These are phyloP conservation scores for Pseudonitzschia delicatissima DNA, from an alignment of 108 stramenopile genomes.

Conservation along the genomic window DNA sequence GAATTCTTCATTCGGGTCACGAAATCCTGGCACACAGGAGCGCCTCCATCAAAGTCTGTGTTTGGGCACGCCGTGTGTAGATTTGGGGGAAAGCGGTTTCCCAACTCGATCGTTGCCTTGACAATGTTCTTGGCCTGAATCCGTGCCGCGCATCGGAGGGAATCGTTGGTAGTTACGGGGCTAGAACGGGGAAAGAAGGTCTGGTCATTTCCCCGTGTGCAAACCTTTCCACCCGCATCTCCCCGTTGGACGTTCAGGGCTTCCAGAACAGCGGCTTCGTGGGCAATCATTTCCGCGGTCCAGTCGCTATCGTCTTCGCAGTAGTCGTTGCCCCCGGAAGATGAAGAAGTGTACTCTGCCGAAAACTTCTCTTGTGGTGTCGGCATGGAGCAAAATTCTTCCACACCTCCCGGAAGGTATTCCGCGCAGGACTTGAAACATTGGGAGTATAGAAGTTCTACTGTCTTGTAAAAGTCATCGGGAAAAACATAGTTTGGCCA, in stretches of 20 bases:
- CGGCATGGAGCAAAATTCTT: slow-evolving; percentile 1
- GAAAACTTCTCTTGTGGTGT: too few relatives aligned
- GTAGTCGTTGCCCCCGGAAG: background rate
- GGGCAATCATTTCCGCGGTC: background rate
- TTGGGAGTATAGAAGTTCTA: background rate
- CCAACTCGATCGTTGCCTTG: background rate
- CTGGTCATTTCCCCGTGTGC: background rate
- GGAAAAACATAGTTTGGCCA: background rate
- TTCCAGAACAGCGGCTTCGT: background rate
- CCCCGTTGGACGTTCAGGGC: background rate
- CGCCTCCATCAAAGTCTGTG: background rate
- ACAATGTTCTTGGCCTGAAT: slow-evolving; percentile 13
- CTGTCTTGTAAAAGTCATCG: background rate
- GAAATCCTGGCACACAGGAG: background rate
- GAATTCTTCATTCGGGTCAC: background rate
- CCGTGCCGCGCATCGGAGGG: background rate
- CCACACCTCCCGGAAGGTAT: background rate
- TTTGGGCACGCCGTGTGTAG: background rate
- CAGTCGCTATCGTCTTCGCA: background rate
- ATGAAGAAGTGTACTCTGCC: background rate
- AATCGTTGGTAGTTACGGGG: background rate
- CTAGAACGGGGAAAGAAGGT: slow-evolving; percentile 6
- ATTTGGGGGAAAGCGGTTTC: background rate
- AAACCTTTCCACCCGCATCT: background rate
- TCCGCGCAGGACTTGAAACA: slow-evolving; percentile 1